Percentiles rank a stretch among this genome's conserved stretches.
Evolutionary conservation across 352 stramenopile species (phyloP).

Genomic region (Pythium scleroteichum): DNA sequence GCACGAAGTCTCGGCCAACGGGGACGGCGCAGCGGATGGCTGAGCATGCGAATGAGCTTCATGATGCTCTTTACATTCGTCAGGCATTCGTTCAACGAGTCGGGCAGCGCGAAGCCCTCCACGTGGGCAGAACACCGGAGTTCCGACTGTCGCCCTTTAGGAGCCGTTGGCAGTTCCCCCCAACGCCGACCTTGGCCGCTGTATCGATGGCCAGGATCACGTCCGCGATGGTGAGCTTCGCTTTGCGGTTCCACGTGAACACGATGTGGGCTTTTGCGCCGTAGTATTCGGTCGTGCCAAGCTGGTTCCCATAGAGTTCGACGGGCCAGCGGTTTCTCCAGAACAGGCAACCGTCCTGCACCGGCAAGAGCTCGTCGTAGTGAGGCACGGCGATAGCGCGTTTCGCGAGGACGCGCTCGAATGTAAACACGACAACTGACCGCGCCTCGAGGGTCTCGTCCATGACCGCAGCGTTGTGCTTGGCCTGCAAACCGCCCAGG

Average conservation of each 20-base stretch:
- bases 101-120: background rate
- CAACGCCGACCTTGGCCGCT: too few species aligned
- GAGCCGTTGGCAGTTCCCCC: too few species aligned
- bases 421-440: background rate
- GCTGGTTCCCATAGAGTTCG: slow-evolving; percentile 4
- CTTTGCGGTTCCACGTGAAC: slow-evolving; percentile 1
- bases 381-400: background rate
- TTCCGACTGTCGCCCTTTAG: background rate
- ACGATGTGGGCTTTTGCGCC: slow-evolving; percentile 1
- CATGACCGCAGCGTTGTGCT: too few species aligned
- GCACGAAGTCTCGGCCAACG: background rate
- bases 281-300: slow-evolving; percentile 9
- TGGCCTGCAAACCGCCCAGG: too few species aligned
- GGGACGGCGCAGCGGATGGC: background rate
- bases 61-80: background rate
- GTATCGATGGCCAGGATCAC: background rate
- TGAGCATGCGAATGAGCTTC: background rate
- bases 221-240: background rate
- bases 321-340: slow-evolving; percentile 3
- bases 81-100: background rate
- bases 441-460: background rate
- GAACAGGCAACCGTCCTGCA: background rate
- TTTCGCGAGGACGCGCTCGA: background rate
- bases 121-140: slow-evolving; percentile 1
- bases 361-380: background rate